These are phyloP conservation scores for Colletotrichum truncatum DNA, from an alignment of 2,329 filamentous ascomycete genomes.

Conservation along the genomic window DNA sequence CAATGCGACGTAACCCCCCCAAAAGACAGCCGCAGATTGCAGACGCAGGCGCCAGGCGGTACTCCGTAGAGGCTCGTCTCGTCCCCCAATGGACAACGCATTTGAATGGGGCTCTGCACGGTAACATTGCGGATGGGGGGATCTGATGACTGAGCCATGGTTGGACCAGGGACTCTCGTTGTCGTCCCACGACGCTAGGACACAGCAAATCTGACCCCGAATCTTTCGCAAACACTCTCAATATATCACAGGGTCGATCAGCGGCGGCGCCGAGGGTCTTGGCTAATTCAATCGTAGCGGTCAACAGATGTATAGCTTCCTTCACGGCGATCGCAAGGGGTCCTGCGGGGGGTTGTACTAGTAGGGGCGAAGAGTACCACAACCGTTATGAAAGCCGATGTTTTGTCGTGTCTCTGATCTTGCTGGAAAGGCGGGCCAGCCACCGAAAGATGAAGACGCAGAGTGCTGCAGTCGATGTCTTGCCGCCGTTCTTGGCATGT, in stretches of 20 bases:
- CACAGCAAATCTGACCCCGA: background rate
- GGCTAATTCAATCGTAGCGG: background rate
- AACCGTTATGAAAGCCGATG: background rate
- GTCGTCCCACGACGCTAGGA: background rate
- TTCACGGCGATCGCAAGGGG: background rate
- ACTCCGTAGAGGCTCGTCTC: constrained; percentile 4
- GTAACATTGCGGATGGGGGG: background rate
- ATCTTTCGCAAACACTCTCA: constrained; percentile 26
- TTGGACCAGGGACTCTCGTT: too few relatives aligned
- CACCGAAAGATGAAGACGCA: background rate
- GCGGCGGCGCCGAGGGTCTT: background rate
- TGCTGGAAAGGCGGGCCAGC: background rate
- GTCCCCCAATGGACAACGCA: background rate
- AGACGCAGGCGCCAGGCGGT: constrained; percentile 2
- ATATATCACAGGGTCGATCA: background rate
- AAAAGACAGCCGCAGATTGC: constrained; percentile 1
- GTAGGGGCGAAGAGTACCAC: background rate
- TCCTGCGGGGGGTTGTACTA: too few relatives aligned
- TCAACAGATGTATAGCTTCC: background rate
- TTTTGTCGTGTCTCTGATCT: background rate
- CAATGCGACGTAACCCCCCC: constrained; percentile 21
- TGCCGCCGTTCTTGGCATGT: background rate
- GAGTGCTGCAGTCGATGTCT: background rate
- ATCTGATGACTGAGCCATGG: constrained; percentile 1
- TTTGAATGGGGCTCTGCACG: constrained; percentile 11